Evolutionary conservation across 805 yeast species (phyloP).

Genomic region (Suhomyces faveliae): DNA sequence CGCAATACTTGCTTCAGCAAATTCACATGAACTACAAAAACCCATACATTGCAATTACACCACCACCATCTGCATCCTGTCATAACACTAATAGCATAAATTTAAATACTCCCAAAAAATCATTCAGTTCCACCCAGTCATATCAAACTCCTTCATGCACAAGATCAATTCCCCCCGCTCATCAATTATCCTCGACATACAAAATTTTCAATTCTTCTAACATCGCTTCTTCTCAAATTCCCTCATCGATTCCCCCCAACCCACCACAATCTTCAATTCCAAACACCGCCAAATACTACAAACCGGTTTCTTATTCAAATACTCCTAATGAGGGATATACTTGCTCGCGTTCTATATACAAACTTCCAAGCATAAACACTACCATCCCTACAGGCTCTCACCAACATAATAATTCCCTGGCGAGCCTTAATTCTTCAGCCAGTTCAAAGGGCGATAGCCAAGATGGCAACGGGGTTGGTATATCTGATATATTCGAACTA

Average conservation of each 20-base stretch:
- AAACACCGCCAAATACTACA: conserved; percentile 5
- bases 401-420: conserved; percentile 25
- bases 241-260: conserved; percentile 3
- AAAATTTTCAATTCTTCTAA: conserved; percentile 6
- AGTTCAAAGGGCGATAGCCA: conserved; percentile 12
- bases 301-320: conserved; percentile 9
- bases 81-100: conserved; percentile 4
- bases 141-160: conserved; percentile 9
- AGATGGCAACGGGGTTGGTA: conserved; percentile 8
- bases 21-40: conserved; percentile 6
- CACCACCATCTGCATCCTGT: conserved; percentile 1
- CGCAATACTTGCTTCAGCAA: conserved; percentile 23
- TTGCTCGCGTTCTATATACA: conserved; percentile 3
- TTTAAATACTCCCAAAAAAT: conserved; percentile 5
- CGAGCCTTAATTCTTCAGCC: conserved; percentile 25
- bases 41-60: conserved; percentile 1
- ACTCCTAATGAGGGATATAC: conserved; percentile 6
- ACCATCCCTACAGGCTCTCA: conserved; percentile 12
- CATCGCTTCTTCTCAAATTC: conserved; percentile 2
- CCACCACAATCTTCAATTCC: conserved; percentile 2
- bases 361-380: conserved; percentile 7
- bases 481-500: conserved; percentile 22
- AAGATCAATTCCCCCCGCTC: conserved; percentile 13
- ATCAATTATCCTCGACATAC: conserved; percentile 10
- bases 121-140: conserved; percentile 5